Percentiles rank a stretch among this genome's conserved stretches.
Evolutionary conservation across 805 yeast genomes (phyloP).

Genomic region (Yarrowia osloensis): DNA sequence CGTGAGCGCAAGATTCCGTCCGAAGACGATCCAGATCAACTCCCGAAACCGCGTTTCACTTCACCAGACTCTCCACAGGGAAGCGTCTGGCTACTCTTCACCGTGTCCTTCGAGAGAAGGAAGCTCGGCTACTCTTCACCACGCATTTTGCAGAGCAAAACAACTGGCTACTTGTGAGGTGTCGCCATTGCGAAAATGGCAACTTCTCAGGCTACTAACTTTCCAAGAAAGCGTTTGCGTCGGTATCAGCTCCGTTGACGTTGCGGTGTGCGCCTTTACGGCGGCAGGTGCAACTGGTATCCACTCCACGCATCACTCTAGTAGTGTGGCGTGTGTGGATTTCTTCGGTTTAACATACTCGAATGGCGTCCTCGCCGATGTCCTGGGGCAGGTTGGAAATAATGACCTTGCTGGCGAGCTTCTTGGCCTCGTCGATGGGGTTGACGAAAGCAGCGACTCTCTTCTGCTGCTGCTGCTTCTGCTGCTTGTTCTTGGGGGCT

Average conservation of each 20-base stretch:
- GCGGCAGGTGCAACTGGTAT: neutral
- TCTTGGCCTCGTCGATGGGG: constrained; percentile 45
- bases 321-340: neutral
- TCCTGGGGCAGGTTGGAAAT: constrained; percentile 63
- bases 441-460: constrained; percentile 36
- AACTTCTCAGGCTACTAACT: constrained; percentile 3
- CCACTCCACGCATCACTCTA: neutral
- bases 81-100: neutral
- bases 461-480: constrained; percentile 34
- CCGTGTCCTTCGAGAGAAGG: neutral
- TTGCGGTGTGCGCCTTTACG: neutral
- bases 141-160: neutral
- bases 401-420: constrained; percentile 70
- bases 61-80: neutral
- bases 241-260: constrained; percentile 25
- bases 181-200: neutral
- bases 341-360: constrained; percentile 28
- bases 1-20: neutral
- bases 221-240: constrained; percentile 7
- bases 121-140: neutral
- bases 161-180: neutral
- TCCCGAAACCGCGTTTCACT: neutral
- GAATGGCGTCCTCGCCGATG: constrained; percentile 38
- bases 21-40: neutral
- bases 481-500: constrained; percentile 30